These are phyloP conservation scores for Trametes hirsuta DNA, from an alignment of 1,284 basidiomycete genomes.

Conservation along the genomic window DNA sequence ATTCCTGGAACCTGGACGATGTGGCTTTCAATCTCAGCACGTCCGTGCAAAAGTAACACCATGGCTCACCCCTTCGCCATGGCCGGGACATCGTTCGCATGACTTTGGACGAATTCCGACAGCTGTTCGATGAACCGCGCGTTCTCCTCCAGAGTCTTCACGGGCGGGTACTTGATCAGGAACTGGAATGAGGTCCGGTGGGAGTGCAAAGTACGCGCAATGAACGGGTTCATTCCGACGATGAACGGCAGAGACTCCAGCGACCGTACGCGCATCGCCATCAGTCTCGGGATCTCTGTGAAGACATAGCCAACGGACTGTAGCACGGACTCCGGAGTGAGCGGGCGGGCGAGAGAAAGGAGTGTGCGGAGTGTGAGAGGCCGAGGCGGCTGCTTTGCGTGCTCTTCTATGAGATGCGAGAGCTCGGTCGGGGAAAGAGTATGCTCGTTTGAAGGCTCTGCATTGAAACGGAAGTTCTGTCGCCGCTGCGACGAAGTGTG, in stretches of 20 bases:
- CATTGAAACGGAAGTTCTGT: conserved; percentile 12
- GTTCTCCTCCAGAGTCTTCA: conserved; percentile 74
- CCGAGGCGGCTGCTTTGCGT: conserved; percentile 57
- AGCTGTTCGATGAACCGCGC: conserved; percentile 68
- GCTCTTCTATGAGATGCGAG: conserved; percentile 51
- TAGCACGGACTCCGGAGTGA: conserved; percentile 69
- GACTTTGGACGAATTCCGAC: conserved; percentile 72
- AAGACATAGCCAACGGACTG: conserved; percentile 71
- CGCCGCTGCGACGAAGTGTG: background rate
- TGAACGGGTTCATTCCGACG: conserved; percentile 89
- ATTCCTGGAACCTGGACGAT: conserved; percentile 82
- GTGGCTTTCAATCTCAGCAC: background rate
- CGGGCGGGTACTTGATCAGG: conserved; percentile 70
- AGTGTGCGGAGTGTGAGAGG: conserved; percentile 72
- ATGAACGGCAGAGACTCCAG: conserved; percentile 81
- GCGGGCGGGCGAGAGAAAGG: conserved; percentile 72
- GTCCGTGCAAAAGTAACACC: background rate
- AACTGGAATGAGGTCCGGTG: conserved; percentile 78
- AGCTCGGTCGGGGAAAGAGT: conserved; percentile 43
- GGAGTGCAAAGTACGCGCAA: conserved; percentile 73
- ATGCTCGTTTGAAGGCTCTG: conserved; percentile 2
- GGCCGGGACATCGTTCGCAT: conserved; percentile 87
- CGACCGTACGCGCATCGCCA: conserved; percentile 71
- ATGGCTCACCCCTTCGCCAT: conserved; percentile 81
- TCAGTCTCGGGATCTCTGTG: conserved; percentile 72